A percentile compares a stretch with the other conserved stretches of the same genome.
Conservation (phyloP, 768 basidiomycete species). For the Rhodotorula paludigena region DNA sequence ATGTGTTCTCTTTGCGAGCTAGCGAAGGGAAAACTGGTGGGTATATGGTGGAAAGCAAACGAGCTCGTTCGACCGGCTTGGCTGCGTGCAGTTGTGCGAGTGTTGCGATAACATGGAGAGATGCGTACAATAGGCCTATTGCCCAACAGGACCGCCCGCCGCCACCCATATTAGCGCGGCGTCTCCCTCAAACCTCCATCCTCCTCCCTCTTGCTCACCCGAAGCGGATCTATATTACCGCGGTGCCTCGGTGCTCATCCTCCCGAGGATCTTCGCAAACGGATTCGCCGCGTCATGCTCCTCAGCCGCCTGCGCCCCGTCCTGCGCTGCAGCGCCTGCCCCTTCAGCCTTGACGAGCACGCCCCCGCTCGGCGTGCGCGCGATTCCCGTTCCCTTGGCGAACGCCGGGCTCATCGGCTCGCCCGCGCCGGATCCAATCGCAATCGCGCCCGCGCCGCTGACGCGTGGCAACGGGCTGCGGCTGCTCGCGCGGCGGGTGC, state of each 20-base stretch:
- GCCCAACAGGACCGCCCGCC: not conserved
- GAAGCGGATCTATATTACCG: not conserved
- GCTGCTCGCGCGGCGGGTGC: no score
- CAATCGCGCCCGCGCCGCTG: no score
- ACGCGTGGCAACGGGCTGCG: no score
- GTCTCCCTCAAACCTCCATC: not conserved
- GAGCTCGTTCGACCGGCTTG: no score
- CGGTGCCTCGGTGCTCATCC: constrained; percentile 9
- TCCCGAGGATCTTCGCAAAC: constrained; percentile 13
- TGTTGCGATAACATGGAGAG: no score
- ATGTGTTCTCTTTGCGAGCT: not conserved
- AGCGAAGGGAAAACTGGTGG: not conserved
- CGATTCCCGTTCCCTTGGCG: constrained; percentile 34
- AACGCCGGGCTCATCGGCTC: constrained; percentile 8
- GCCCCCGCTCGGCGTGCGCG: not conserved
- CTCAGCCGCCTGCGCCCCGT: not conserved
- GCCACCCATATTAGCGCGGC: not conserved
- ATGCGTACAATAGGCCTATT: no score
- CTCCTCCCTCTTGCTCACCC: not conserved
- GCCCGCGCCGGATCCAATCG: no score
- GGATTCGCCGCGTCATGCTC: constrained; percentile 9
- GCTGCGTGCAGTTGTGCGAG: no score
- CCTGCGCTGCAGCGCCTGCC: not conserved
- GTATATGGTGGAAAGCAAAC: not conserved
- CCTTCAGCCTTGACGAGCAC: not conserved